phyloP scores from a whole-genome alignment of 1,284 basidiomycete genomes.

The Leccinum pachyderme region DNA sequence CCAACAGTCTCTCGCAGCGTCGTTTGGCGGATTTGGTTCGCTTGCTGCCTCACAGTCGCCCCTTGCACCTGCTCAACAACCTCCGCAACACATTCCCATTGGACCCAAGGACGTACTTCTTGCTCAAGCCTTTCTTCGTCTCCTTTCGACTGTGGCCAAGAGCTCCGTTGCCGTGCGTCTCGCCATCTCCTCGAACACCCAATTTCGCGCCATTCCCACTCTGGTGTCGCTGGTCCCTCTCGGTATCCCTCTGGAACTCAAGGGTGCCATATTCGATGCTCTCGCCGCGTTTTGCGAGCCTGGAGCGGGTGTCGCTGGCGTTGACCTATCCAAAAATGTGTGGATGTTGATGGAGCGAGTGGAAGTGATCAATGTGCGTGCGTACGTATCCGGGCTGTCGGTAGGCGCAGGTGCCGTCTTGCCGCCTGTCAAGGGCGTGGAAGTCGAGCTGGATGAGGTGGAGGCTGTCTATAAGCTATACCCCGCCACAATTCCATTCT shows the following conservation, averaged over 20 bases:
- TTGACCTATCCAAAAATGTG: slow-evolving; percentile 78
- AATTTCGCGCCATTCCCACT: slow-evolving; percentile 77
- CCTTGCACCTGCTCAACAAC: slow-evolving; percentile 20
- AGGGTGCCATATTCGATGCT: slow-evolving; percentile 83
- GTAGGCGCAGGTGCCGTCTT: slow-evolving; percentile 39
- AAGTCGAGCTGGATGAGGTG: slow-evolving; percentile 82
- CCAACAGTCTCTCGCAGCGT: slow-evolving; percentile 24
- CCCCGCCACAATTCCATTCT: slow-evolving; percentile 85
- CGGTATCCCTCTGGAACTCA: slow-evolving; percentile 86
- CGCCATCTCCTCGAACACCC: slow-evolving; percentile 75
- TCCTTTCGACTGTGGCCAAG: slow-evolving; percentile 78
- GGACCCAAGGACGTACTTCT: slow-evolving; percentile 76
- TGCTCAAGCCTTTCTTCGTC: slow-evolving; percentile 77
- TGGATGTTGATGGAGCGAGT: slow-evolving; percentile 84
- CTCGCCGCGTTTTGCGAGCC: slow-evolving; percentile 83
- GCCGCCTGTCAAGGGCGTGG: slow-evolving; percentile 64
- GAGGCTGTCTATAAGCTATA: slow-evolving; percentile 80
- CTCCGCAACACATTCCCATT: slow-evolving; percentile 51
- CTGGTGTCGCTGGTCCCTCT: slow-evolving; percentile 79
- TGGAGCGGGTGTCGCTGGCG: slow-evolving; percentile 67
- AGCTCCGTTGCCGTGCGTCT: slow-evolving; percentile 79
- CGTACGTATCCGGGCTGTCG: slow-evolving; percentile 31
- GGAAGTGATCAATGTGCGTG: slow-evolving; percentile 79
- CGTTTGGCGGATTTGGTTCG: slow-evolving; percentile 33
- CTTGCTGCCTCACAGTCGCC: slow-evolving; percentile 10